These are phyloP conservation scores for Rhynchospora pubera DNA, from an alignment of 176 grass and related monocot genomes.

Conservation along the genomic window DNA sequence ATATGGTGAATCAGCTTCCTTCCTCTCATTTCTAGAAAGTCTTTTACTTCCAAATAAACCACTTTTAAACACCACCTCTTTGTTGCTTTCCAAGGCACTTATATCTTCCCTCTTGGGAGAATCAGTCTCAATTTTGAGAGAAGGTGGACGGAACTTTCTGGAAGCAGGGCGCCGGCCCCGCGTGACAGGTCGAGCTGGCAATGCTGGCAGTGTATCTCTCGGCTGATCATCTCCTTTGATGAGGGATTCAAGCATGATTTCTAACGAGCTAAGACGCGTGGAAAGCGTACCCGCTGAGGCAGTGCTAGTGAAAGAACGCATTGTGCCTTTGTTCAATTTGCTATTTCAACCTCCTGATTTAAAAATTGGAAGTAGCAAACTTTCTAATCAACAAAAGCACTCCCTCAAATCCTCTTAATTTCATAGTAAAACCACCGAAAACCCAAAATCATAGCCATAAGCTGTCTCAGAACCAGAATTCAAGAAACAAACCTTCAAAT, in stretches of 20 bases:
- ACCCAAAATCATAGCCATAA: background rate
- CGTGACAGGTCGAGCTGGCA: conserved; percentile 68
- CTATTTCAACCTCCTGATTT: background rate
- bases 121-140: conserved; percentile 51
- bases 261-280: conserved; percentile 60
- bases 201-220: conserved; percentile 63
- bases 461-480: background rate
- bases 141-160: conserved; percentile 38
- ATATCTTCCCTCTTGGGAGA: conserved; percentile 14
- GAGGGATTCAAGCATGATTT: conserved; percentile 81
- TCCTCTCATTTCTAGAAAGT: conserved; percentile 30
- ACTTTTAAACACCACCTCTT: conserved; percentile 35
- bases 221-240: conserved; percentile 70
- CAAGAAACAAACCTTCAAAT: background rate
- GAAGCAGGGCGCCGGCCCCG: conserved; percentile 65
- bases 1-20: conserved; percentile 49
- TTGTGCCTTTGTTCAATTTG: background rate
- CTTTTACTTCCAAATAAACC: conserved; percentile 52
- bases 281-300: conserved; percentile 35
- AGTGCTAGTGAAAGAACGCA: background rate
- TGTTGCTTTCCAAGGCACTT: conserved; percentile 33
- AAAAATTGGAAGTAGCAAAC: background rate
- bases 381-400: conserved; percentile 12
- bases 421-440: background rate
- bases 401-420: conserved; percentile 33